Evolutionary conservation across 129 eudicot genomes (phyloP).

Genomic region (Tagetes erecta): DNA sequence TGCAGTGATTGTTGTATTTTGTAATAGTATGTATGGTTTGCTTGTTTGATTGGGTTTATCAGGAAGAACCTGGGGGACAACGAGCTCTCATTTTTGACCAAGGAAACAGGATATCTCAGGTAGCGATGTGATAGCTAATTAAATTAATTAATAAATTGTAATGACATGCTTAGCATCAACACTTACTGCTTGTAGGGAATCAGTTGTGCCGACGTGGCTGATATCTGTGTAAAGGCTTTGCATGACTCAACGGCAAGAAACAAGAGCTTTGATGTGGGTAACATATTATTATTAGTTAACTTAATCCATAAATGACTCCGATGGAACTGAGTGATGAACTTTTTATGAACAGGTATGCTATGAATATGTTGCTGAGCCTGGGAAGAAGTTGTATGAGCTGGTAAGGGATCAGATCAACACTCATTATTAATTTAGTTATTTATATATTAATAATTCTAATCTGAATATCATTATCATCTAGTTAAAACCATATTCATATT

Average conservation of each 20-base stretch:
- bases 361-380: slow-evolving; percentile 93
- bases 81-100: slow-evolving; percentile 96
- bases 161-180: slow-evolving; percentile 9
- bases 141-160: no score
- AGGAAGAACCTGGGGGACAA: slow-evolving; percentile 99
- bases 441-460: not conserved
- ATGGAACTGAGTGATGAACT: slow-evolving; percentile 15
- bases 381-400: slow-evolving; percentile 93
- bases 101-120: slow-evolving; percentile 98
- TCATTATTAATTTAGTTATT: not conserved
- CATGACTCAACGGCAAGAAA: slow-evolving; percentile 98
- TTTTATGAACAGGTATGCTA: slow-evolving; percentile 72
- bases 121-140: slow-evolving; percentile 17
- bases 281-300: not conserved
- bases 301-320: slow-evolving; percentile 12
- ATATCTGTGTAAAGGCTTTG: slow-evolving; percentile 94
- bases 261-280: slow-evolving; percentile 95
- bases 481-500: not conserved
- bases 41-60: slow-evolving; percentile 28
- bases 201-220: slow-evolving; percentile 99
- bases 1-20: not conserved
- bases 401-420: slow-evolving; percentile 31
- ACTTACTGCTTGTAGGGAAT: slow-evolving; percentile 58
- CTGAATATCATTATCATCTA: not conserved
- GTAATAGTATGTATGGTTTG: not conserved